phyloP scores from a whole-genome alignment of 2,329 filamentous ascomycete genomes.

The Rachicladosporium sp. region DNA sequence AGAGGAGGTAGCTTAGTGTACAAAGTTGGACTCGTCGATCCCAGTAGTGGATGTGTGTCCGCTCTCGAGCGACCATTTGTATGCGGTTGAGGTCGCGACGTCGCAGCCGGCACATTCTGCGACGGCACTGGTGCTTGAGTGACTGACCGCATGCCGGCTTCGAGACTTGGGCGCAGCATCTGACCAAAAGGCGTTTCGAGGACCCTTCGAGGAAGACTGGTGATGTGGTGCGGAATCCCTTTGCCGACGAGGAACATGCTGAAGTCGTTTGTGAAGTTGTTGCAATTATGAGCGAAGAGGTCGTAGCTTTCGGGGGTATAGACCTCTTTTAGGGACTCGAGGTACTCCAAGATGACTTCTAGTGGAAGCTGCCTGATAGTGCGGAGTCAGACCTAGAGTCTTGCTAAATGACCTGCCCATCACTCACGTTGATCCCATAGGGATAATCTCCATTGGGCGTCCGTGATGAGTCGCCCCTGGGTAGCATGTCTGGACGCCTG shows the following conservation, averaged over 20 bases:
- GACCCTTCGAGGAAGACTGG: conserved; percentile 71
- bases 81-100: conserved; percentile 39
- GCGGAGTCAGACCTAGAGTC: no score
- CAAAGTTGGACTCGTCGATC: conserved; percentile 53
- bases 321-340: conserved; percentile 68
- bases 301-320: conserved; percentile 77
- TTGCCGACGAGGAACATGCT: conserved; percentile 78
- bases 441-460: conserved; percentile 61
- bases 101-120: conserved; percentile 7
- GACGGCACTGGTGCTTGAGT: conserved; percentile 44
- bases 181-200: conserved; percentile 76
- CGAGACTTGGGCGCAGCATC: conserved; percentile 70
- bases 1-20: conserved; percentile 73
- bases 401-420: no score
- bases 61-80: conserved; percentile 47
- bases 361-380: conserved; percentile 47
- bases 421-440: conserved; percentile 54
- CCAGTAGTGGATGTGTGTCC: conserved; percentile 50
- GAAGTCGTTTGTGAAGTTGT: conserved; percentile 92
- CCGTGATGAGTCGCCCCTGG: conserved; percentile 83
- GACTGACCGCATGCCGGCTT: conserved; percentile 49
- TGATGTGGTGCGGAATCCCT: conserved; percentile 78
- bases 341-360: conserved; percentile 74
- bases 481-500: conserved; percentile 67
- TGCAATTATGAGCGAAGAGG: conserved; percentile 84